A percentile compares a stretch with the other conserved stretches of the same genome.
phyloP scores from a whole-genome alignment of 78 protist genomes.

The Dictyostelium intermedium region DNA sequence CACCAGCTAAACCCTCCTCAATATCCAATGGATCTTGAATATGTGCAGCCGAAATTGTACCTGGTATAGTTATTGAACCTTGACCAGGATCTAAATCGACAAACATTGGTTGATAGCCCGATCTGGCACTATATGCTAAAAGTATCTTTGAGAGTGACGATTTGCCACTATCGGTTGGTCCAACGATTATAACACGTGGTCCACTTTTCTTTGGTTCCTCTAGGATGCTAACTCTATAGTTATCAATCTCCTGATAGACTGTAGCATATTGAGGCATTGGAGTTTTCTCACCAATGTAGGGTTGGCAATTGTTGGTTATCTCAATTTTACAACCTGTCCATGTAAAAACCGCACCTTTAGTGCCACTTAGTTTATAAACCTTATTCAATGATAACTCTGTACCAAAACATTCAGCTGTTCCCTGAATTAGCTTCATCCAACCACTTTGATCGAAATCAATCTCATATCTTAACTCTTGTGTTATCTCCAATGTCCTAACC shows the following conservation, averaged over 20 bases:
- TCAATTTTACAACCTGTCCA: constrained; percentile 76
- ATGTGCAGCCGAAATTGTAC: constrained; percentile 62
- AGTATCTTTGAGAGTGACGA: constrained; percentile 77
- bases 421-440: constrained; percentile 44
- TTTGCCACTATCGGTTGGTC: constrained; percentile 90
- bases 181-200: constrained; percentile 82
- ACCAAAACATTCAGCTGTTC: constrained; percentile 88
- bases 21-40: constrained; percentile 76
- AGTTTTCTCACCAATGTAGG: constrained; percentile 75
- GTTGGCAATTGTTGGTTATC: not conserved
- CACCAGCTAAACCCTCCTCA: constrained; percentile 23
- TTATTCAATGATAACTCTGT: constrained; percentile 55
- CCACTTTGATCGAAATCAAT: constrained; percentile 36
- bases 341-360: constrained; percentile 79
- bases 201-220: constrained; percentile 7
- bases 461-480: constrained; percentile 80
- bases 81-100: constrained; percentile 91
- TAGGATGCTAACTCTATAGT: constrained; percentile 5
- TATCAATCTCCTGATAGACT: constrained; percentile 61
- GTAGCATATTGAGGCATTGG: constrained; percentile 80
- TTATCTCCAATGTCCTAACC: not conserved
- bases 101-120: constrained; percentile 35
- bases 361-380: constrained; percentile 43
- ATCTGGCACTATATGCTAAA: constrained; percentile 74
- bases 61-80: constrained; percentile 82